Conservation (phyloP, 257 asterid genomes). For the Phtheirospermum japonicum region DNA sequence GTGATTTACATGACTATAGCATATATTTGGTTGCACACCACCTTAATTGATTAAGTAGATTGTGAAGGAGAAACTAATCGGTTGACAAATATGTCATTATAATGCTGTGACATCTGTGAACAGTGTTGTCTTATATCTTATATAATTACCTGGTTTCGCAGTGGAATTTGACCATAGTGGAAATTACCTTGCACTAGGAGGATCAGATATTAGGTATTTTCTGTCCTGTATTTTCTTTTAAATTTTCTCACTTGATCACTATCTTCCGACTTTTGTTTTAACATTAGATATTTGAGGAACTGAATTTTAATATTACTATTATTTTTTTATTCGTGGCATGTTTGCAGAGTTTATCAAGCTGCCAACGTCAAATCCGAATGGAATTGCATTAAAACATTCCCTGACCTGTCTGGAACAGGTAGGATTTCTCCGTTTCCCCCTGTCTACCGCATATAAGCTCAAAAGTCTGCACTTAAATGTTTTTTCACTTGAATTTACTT, state of each 20-base stretch:
- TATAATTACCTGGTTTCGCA: constrained; percentile 34
- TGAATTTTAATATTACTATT: neutral
- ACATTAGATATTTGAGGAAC: constrained; percentile 1
- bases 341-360: constrained; percentile 75
- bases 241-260: neutral
- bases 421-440: constrained; percentile 18
- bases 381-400: constrained; percentile 85
- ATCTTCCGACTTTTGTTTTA: neutral
- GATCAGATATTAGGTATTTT: constrained; percentile 77
- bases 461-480: constrained; percentile 10
- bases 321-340: constrained; percentile 14
- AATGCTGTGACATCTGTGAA: no score
- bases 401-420: constrained; percentile 99
- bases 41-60: neutral
- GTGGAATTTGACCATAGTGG: constrained; percentile 97
- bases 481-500: no score
- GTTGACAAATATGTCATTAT: neutral
- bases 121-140: constrained; percentile 11
- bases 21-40: neutral
- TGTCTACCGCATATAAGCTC: constrained; percentile 2
- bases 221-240: neutral
- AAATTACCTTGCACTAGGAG: constrained; percentile 88
- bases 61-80: constrained; percentile 1
- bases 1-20: constrained; percentile 6
- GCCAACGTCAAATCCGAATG: constrained; percentile 89